Conservation (phyloP, 2,329 filamentous ascomycete genomes). For the Fusarium clavum region DNA sequence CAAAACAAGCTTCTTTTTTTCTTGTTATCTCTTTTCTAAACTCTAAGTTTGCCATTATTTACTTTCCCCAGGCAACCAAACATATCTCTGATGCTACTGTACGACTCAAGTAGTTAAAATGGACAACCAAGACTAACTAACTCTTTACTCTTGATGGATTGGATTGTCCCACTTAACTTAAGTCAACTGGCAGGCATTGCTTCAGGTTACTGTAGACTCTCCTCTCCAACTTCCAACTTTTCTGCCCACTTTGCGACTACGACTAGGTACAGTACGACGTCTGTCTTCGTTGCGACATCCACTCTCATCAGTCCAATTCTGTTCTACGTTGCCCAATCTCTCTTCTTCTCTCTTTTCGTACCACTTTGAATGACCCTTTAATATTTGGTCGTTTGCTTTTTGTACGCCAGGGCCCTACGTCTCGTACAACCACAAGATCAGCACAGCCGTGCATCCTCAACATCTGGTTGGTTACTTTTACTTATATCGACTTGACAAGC, state of each 20-base stretch:
- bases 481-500: constrained; percentile 11
- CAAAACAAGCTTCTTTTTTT: background rate
- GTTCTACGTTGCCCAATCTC: background rate
- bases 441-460: constrained; percentile 18
- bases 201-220: background rate
- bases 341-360: background rate
- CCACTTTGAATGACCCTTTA: constrained; percentile 13
- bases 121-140: background rate
- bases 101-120: background rate
- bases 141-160: background rate
- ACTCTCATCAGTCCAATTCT: constrained; percentile 1
- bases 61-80: constrained; percentile 31
- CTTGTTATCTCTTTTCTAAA: background rate
- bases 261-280: background rate
- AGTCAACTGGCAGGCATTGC: constrained; percentile 12
- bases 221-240: constrained; percentile 35
- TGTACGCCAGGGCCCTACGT: constrained; percentile 32
- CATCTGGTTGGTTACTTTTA: background rate
- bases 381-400: constrained; percentile 26
- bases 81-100: background rate
- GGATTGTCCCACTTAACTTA: constrained; percentile 36
- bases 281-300: background rate
- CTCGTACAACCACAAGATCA: constrained; percentile 21
- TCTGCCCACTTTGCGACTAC: constrained; percentile 7
- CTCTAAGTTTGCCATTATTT: constrained; percentile 30